Percentiles rank a stretch among this genome's conserved stretches.
phyloP scores from a whole-genome alignment of 495 filamentous ascomycete species.

The Daldinia childiae region DNA sequence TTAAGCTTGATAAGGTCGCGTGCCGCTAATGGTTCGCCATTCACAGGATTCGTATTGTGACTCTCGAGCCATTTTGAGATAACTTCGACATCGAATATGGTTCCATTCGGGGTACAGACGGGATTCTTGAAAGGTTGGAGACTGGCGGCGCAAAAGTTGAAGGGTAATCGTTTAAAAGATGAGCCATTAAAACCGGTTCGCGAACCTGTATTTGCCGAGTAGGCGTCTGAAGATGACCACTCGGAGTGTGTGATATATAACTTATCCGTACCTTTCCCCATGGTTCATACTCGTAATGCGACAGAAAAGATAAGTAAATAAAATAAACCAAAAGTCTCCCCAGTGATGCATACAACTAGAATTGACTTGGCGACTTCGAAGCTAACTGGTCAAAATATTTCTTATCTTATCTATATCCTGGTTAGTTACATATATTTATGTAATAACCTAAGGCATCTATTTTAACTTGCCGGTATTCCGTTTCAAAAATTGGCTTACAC shows the following conservation, averaged over 20 bases:
- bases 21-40: slow-evolving; percentile 77
- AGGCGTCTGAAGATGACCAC: slow-evolving; percentile 91
- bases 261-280: slow-evolving; percentile 72
- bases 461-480: neutral
- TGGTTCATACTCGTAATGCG: slow-evolving; percentile 31
- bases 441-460: neutral
- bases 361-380: neutral
- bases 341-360: slow-evolving; percentile 2
- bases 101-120: slow-evolving; percentile 80
- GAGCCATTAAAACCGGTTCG: slow-evolving; percentile 60
- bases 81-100: slow-evolving; percentile 86
- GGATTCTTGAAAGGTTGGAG: slow-evolving; percentile 91
- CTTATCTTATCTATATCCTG: slow-evolving; percentile 40
- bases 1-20: slow-evolving; percentile 90
- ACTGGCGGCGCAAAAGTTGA: slow-evolving; percentile 97
- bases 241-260: slow-evolving; percentile 95
- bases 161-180: slow-evolving; percentile 88
- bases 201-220: slow-evolving; percentile 74
- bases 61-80: slow-evolving; percentile 93
- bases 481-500: slow-evolving; percentile 9
- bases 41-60: slow-evolving; percentile 88
- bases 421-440: neutral
- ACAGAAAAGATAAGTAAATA: slow-evolving; percentile 8
- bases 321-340: slow-evolving; percentile 1
- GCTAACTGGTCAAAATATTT: slow-evolving; percentile 4